Conservation (phyloP, 306 rosid genomes). For the Corylus avellana region DNA sequence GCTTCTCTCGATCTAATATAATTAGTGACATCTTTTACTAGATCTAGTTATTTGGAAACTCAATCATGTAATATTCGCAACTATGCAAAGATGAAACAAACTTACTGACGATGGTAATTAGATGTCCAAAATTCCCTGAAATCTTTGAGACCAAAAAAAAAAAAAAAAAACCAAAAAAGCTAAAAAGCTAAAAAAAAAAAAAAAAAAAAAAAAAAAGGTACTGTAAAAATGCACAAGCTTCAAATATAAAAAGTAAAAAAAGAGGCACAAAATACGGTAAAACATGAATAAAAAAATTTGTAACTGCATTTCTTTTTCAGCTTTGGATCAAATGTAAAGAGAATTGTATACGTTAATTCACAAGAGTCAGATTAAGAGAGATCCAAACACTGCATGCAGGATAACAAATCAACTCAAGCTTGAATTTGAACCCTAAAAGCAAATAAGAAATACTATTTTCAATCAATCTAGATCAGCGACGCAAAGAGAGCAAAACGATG, state of each 20-base stretch:
- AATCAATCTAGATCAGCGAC: background rate
- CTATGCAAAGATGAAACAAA: too few species aligned
- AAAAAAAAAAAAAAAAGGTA: too few species aligned
- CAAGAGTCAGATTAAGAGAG: background rate
- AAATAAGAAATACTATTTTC: background rate
- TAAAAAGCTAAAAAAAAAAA: too few species aligned
- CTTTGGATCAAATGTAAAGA: background rate
- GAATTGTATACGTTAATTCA: background rate
- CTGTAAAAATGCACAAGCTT: too few species aligned
- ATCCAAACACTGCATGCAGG: constrained; percentile 19
- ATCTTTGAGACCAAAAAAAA: too few species aligned
- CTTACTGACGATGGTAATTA: too few species aligned
- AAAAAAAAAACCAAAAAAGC: too few species aligned
- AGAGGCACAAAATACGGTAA: background rate
- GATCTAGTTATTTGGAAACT: too few species aligned
- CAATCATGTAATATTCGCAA: too few species aligned
- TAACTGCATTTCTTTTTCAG: background rate
- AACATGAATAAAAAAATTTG: background rate
- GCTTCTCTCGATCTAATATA: too few species aligned
- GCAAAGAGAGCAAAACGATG: constrained; percentile 25
- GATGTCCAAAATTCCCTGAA: too few species aligned
- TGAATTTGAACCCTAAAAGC: background rate
- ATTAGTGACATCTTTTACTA: too few species aligned
- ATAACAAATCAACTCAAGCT: background rate
- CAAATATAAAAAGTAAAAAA: background rate